Evolutionary conservation across 805 yeast species (phyloP), one percentile per base, ranked within the genome.

Genomic region (Candida qinlingensis): DNA sequence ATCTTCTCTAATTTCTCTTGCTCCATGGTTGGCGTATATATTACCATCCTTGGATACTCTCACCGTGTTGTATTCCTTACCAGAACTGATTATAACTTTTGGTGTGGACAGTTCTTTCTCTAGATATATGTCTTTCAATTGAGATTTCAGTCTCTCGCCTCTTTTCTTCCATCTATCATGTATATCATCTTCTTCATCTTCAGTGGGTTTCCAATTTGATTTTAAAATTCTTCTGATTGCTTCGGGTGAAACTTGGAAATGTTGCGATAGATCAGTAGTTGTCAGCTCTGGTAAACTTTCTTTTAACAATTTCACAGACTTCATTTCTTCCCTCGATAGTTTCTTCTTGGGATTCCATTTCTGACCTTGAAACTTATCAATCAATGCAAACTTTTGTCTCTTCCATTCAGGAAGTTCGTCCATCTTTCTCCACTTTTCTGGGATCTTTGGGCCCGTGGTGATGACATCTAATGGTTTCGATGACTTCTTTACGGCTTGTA

Each of bases 221-320:
- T 80, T 82, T 54, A 91, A 62, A 19, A 91, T 88, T 53, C 96
- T 76, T 50, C 96, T 71, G 3, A 90, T 77, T 0, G 91, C 87
- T 55, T 90, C 95, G 1, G 95, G 92, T 1, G 94, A 85, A 5
- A 88, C 74, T 43, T 76, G 70, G 65, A 85, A 90, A 59, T 75
- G 76, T 33, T 75, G 70, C 0, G 89, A 84, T 6, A 91, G 62
- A 39, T 80, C 83, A 3, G 69, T 68, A 3, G 83, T 74, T 4
- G 76, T 77, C 45, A 86, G 54, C n/a, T 76, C 72, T 0, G 97
- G 96, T 52, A 70, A 59, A 30, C 74, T 69, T 11, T 65, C 65
- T 56, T 80, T 85, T 42, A 89, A 57, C 5, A 70, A 62, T 47
- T 86, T 68, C 4, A 91, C 73, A 47, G 80, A 80, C 19, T 77